A percentile compares a stretch with the other conserved stretches of the same genome.
Conservation (phyloP, 495 filamentous ascomycete species). For the Gamarada debralockiae region DNA sequence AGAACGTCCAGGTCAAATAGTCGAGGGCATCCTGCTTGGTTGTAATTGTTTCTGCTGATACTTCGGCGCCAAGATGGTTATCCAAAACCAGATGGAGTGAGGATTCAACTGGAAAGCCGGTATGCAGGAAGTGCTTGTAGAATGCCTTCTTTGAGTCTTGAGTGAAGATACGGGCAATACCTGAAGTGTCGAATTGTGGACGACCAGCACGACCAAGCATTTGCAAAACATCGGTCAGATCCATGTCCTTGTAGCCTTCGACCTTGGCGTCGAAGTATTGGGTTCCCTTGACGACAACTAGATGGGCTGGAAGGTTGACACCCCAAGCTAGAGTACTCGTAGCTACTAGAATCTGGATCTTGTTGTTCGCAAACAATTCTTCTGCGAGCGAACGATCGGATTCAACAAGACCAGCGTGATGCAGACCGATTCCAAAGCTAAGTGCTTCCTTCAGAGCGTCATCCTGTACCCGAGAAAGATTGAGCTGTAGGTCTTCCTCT, state of each 20-base stretch:
- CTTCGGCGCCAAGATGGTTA: slow-evolving; percentile 94
- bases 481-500: slow-evolving; percentile 85
- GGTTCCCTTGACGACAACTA: slow-evolving; percentile 97
- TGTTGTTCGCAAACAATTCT: slow-evolving; percentile 94
- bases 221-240: slow-evolving; percentile 95
- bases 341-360: slow-evolving; percentile 96
- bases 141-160: slow-evolving; percentile 99
- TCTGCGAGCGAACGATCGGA: slow-evolving; percentile 87
- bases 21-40: slow-evolving; percentile 97
- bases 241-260: slow-evolving; percentile 98
- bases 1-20: slow-evolving; percentile 99
- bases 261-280: slow-evolving; percentile 98
- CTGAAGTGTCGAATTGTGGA: slow-evolving; percentile 93
- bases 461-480: slow-evolving; percentile 84
- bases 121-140: slow-evolving; percentile 99
- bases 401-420: slow-evolving; percentile 96
- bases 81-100: slow-evolving; percentile 93
- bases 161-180: slow-evolving; percentile 94
- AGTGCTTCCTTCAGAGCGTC: slow-evolving; percentile 86
- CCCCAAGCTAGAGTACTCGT: slow-evolving; percentile 98
- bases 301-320: slow-evolving; percentile 94
- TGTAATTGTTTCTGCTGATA: slow-evolving; percentile 84
- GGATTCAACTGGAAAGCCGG: slow-evolving; percentile 96
- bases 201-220: slow-evolving; percentile 96
- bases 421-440: slow-evolving; percentile 93